These are phyloP conservation scores for Leccinellum rugosiceps DNA, from an alignment of 768 basidiomycete genomes.

Conservation along the genomic window DNA sequence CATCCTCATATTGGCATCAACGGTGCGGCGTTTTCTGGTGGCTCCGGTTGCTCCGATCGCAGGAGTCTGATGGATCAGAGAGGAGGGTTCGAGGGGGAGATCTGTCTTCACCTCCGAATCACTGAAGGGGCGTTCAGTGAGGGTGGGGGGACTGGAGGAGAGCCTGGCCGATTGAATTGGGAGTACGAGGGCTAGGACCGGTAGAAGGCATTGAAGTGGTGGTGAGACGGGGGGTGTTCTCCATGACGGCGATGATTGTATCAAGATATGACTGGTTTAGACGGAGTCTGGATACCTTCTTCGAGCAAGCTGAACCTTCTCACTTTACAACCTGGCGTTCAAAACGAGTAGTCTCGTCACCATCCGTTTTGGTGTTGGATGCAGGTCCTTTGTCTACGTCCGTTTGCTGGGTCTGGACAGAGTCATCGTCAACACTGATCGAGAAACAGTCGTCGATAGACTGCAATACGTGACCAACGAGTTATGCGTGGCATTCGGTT, in stretches of 20 bases:
- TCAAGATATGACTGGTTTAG: too few species aligned
- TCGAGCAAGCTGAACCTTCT: too few species aligned
- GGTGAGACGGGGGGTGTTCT: not conserved
- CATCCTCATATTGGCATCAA: not conserved
- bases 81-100: not conserved
- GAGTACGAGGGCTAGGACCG: too few species aligned
- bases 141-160: too few species aligned
- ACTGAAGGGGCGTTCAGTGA: too few species aligned
- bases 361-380: too few species aligned
- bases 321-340: too few species aligned
- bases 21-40: not conserved
- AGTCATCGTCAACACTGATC: slow-evolving; percentile 12
- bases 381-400: not conserved
- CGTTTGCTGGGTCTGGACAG: slow-evolving; percentile 2
- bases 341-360: too few species aligned
- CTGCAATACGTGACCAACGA: slow-evolving; percentile 6
- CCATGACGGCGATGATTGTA: too few species aligned
- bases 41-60: not conserved
- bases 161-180: too few species aligned
- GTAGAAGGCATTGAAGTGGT: not conserved
- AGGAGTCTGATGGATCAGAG: not conserved
- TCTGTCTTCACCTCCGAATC: not conserved
- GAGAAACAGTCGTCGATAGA: slow-evolving; percentile 14
- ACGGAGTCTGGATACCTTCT: too few species aligned
- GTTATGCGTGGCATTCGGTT: slow-evolving; percentile 4